Evolutionary conservation across 2,329 filamentous ascomycete species (phyloP).

Genomic region (Aspergillus puulaauensis): DNA sequence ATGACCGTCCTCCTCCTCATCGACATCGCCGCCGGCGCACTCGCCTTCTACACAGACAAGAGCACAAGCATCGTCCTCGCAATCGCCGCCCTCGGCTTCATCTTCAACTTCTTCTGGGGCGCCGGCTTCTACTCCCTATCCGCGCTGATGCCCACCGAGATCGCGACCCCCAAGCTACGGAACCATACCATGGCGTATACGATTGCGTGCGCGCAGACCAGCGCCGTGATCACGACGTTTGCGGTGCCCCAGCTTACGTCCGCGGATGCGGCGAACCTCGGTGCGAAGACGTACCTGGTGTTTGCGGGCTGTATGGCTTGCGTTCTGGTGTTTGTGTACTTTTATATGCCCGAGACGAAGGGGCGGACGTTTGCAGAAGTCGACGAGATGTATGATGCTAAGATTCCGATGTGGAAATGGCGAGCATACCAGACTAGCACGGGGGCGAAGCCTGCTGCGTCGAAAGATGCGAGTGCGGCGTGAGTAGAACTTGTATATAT

Average conservation of each 20-base stretch:
- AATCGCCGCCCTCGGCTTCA: constrained; percentile 34
- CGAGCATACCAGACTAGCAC: constrained; percentile 25
- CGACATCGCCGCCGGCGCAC: constrained; percentile 31
- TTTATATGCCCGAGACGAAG: constrained; percentile 32
- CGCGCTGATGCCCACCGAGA: constrained; percentile 35
- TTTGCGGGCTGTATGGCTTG: constrained; percentile 34
- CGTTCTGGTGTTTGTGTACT: constrained; percentile 29
- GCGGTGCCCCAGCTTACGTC: constrained; percentile 37
- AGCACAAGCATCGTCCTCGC: constrained; percentile 23
- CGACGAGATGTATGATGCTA: constrained; percentile 35
- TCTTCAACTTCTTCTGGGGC: constrained; percentile 41
- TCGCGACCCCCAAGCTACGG: constrained; percentile 37
- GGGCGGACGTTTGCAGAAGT: constrained; percentile 33
- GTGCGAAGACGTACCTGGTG: constrained; percentile 35
- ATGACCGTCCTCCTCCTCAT: constrained; percentile 35
- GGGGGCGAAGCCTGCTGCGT: not conserved
- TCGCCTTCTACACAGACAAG: constrained; percentile 28
- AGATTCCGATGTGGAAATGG: constrained; percentile 34
- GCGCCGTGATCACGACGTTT: constrained; percentile 41
- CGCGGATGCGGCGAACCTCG: constrained; percentile 32
- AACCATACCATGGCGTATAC: constrained; percentile 40
- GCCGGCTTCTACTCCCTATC: constrained; percentile 38
- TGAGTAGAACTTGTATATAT: too few relatives aligned
- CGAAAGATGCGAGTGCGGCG: not conserved
- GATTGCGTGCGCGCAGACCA: constrained; percentile 35